Conservation (phyloP, 1,139 yeast genomes). For the Yamadazyma epiphylla region DNA sequence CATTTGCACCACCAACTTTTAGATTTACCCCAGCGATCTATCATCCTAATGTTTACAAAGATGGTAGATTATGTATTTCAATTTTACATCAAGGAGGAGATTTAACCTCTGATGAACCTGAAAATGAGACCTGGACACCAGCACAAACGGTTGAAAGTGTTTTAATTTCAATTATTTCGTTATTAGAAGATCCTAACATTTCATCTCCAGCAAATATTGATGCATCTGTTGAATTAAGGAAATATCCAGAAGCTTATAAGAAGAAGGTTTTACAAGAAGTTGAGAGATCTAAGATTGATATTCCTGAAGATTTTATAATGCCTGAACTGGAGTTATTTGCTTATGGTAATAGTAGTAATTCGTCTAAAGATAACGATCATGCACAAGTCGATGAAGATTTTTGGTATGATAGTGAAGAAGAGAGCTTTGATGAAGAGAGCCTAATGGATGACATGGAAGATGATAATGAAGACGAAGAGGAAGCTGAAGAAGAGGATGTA, state of each 20-base stretch:
- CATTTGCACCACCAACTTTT: slow-evolving; percentile 87
- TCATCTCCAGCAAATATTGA: slow-evolving; percentile 95
- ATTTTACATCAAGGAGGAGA: slow-evolving; percentile 89
- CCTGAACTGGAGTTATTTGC: slow-evolving; percentile 64
- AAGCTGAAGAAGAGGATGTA: slow-evolving; percentile 48
- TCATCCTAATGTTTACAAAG: slow-evolving; percentile 93
- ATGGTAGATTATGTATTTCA: slow-evolving; percentile 89
- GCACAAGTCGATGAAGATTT: slow-evolving; percentile 81
- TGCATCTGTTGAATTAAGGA: slow-evolving; percentile 90
- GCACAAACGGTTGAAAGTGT: slow-evolving; percentile 94
- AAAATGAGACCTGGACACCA: slow-evolving; percentile 93
- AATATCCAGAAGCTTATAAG: slow-evolving; percentile 75
- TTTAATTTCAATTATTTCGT: slow-evolving; percentile 80
- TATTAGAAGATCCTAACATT: slow-evolving; percentile 89
- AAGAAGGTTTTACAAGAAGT: slow-evolving; percentile 81
- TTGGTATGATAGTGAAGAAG: slow-evolving; percentile 74
- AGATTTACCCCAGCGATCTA: slow-evolving; percentile 92
- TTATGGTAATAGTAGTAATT: slow-evolving; percentile 45
- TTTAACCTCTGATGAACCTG: slow-evolving; percentile 86
- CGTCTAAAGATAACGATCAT: slow-evolving; percentile 43
- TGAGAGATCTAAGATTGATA: slow-evolving; percentile 74
- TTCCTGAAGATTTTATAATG: slow-evolving; percentile 81
- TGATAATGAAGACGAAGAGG: slow-evolving; percentile 56
- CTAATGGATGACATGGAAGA: slow-evolving; percentile 51
- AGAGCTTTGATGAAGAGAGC: slow-evolving; percentile 52